These are phyloP conservation scores for Paxillus rubicundulus DNA, from an alignment of 768 basidiomycete species.

Conservation along the genomic window DNA sequence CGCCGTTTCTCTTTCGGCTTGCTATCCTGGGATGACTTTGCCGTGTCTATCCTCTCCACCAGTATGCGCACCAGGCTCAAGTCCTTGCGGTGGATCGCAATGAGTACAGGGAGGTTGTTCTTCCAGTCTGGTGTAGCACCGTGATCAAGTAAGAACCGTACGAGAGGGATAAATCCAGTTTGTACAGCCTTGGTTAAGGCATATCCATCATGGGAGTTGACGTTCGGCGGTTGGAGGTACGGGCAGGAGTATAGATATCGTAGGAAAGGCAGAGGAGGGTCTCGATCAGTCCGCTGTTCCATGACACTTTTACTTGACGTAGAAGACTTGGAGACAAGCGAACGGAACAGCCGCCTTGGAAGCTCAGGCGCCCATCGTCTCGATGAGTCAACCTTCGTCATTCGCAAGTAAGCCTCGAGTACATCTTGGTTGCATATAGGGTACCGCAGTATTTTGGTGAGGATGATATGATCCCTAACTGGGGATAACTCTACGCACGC, in stretches of 20 bases:
- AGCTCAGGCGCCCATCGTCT: conserved; percentile 41
- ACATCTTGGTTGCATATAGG: conserved; percentile 38
- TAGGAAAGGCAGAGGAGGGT: conserved; percentile 64
- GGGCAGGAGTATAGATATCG: conserved; percentile 50
- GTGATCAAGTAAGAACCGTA: conserved; percentile 65
- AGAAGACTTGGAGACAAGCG: conserved; percentile 35
- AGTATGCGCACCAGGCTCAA: conserved; percentile 68
- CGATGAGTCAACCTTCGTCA: background rate
- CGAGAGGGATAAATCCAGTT: conserved; percentile 58
- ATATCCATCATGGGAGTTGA: conserved; percentile 77
- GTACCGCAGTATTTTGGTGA: conserved; percentile 49
- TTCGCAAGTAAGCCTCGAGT: conserved; percentile 46
- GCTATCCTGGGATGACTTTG: conserved; percentile 21
- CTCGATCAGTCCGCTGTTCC: conserved; percentile 43
- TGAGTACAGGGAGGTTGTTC: conserved; percentile 59
- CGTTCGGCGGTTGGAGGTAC: conserved; percentile 41
- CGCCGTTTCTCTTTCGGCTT: conserved; percentile 42
- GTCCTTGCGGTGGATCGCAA: conserved; percentile 74
- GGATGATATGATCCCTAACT: conserved; percentile 18
- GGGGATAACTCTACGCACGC: conserved; percentile 25
- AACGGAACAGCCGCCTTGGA: conserved; percentile 67
- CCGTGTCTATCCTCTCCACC: conserved; percentile 53
- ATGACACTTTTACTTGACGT: conserved; percentile 3
- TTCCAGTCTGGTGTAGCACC: conserved; percentile 71
- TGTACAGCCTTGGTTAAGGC: conserved; percentile 78